Percentiles rank a stretch among this genome's conserved stretches.
These are phyloP conservation scores for Cercospora sesami DNA, from an alignment of 2,329 filamentous ascomycete genomes.

Conservation along the genomic window DNA sequence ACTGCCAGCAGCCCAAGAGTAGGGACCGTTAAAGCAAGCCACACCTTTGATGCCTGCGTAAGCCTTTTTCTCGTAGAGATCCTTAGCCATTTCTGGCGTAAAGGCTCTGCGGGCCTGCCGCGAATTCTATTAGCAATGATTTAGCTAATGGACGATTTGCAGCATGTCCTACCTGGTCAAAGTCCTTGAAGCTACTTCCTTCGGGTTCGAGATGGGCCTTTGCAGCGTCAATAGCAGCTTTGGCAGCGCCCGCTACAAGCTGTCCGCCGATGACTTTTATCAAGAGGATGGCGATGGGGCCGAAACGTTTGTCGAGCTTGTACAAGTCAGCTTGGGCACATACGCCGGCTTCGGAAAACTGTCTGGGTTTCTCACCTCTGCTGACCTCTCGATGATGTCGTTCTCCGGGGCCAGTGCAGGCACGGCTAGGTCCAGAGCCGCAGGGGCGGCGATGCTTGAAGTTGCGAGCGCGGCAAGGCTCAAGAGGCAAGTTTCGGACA, in stretches of 20 bases:
- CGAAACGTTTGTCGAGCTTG: not conserved
- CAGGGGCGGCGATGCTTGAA: not conserved
- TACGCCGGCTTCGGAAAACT: too few relatives aligned
- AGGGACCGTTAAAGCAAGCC: not conserved
- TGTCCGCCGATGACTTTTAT: constrained; percentile 11
- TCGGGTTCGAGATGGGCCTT: constrained; percentile 3
- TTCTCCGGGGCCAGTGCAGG: not conserved
- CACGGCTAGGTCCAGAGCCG: not conserved
- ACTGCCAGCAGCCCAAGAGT: not conserved
- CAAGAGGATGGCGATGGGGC: not conserved
- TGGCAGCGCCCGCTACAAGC: not conserved
- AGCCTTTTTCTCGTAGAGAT: not conserved
- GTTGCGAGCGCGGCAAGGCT: not conserved
- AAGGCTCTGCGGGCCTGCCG: not conserved
- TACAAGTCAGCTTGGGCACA: too few relatives aligned
- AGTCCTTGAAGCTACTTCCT: not conserved
- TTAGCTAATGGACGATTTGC: not conserved
- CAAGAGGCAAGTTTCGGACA: not conserved
- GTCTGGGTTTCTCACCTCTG: not conserved
- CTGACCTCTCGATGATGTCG: not conserved
- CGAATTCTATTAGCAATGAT: not conserved
- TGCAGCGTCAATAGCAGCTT: not conserved
- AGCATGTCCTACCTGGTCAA: not conserved
- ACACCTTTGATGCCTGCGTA: not conserved
- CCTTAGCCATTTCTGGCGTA: constrained; percentile 12